Base-by-base conservation (phyloP, 352 stramenopile species). In the Phytophthora pluvialis region DNA sequence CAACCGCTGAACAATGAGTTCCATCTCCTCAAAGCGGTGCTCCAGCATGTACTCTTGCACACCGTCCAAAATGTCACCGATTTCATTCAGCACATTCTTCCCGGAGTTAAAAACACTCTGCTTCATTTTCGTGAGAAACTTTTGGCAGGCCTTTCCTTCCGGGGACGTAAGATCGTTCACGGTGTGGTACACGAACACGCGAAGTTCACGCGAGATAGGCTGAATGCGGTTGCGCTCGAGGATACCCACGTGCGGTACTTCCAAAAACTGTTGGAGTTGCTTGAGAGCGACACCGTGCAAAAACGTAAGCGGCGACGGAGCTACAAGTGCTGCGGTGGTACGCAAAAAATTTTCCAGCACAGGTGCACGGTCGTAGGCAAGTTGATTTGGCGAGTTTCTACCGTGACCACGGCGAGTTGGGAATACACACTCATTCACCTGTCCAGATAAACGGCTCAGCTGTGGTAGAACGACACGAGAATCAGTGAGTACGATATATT, bases 1-100 rank as follows among this genome's bases (percentile, higher is more conserved):
- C 39, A 92, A 55, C 25, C 82, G 72, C 48, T 91, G 73, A 13
- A 93, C 73, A 35, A 89, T 81, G 5, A 69, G 53, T 25, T 77
- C 70, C 83, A 95, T 93, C 46, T 95, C 87, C 28, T 90, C 81
- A 47, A 83, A 93, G 0, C 87, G 84, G 46, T 95, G 85, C 57
- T 93, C 83, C 3, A 95, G 78, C 87, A 95, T 95, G 39, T 95
- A 93, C 63, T 92, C 83, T 64, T 95, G 87, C 8, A 95, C 81
- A 35, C 75, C 83, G 46, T 95, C 87, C 31, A 95, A 76, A 51
- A 93, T 88, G 8, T 89, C 79, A 5, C 83, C 87, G 11, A 93
- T 77, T 53, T 91, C 83, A 52, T 95, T 77, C 9, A 95, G 50
- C 32, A 91, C 36, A 49, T 87, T 88, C 54, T 82, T 83, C 16